Conservation (phyloP, 768 basidiomycete genomes). For the Clitopilus passeckerianus region DNA sequence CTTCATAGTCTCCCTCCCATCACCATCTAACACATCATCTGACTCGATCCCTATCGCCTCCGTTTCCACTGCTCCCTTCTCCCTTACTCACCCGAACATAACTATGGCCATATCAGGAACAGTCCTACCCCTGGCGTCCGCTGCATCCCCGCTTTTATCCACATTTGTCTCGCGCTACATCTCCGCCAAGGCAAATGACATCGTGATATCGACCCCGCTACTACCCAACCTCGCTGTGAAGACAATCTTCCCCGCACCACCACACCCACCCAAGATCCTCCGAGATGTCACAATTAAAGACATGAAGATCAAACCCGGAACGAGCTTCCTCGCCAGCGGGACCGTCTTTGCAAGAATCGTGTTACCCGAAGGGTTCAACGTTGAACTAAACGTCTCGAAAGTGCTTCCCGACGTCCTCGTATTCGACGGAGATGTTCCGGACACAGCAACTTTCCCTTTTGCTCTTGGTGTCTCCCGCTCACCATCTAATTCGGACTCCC, state of each 20-base stretch:
- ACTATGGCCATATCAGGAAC: constrained; percentile 51
- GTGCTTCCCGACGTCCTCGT: constrained; percentile 76
- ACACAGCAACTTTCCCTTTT: constrained; percentile 10
- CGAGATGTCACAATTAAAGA: constrained; percentile 68
- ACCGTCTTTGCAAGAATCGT: constrained; percentile 60
- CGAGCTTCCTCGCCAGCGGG: constrained; percentile 61
- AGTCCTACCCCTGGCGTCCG: constrained; percentile 45
- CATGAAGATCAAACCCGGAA: constrained; percentile 64
- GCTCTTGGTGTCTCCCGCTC: background rate
- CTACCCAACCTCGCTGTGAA: constrained; percentile 41
- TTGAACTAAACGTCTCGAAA: constrained; percentile 55
- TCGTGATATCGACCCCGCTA: constrained; percentile 54
- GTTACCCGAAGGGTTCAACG: constrained; percentile 64
- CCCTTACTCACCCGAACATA: constrained; percentile 64
- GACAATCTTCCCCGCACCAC: constrained; percentile 61
- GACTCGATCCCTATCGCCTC: constrained; percentile 43
- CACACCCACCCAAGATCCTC: constrained; percentile 60
- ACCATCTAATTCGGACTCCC: background rate
- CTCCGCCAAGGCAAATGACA: constrained; percentile 48
- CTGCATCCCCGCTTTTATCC: constrained; percentile 43
- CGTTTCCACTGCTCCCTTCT: constrained; percentile 50
- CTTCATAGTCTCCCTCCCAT: constrained; percentile 53
- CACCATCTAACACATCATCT: constrained; percentile 8
- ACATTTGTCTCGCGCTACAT: constrained; percentile 62
- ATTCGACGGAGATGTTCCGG: constrained; percentile 66